Evolutionary conservation across 768 basidiomycete genomes (phyloP), one percentile per base, ranked within the genome.

Genomic region (Kwoniella newhampshirensis): DNA sequence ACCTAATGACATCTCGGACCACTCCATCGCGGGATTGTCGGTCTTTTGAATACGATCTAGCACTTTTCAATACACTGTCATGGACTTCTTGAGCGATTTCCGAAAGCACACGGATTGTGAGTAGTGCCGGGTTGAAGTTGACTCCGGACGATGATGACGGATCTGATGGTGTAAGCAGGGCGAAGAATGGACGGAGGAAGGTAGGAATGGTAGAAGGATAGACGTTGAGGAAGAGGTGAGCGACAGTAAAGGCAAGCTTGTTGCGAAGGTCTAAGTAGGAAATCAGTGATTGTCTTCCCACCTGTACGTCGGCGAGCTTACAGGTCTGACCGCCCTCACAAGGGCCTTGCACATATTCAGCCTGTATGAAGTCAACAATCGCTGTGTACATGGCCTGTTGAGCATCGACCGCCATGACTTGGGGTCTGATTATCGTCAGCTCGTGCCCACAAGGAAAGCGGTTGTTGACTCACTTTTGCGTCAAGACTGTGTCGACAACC

Each of bases 41-140:
- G 46, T 81, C 83, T 7, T 81, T 78, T 51, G 81, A 85, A 73
- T 83, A 91, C 40, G 84, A 75, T 48, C 93, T 81, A 13, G 92
- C 93, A 47, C 88, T 82, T 77, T 94, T 91, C 68, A 98, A 85
- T 60, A 91, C 84, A 68, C 90, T 88, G 79, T 99, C 96, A 47
- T 91, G 91, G n/a, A 98, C 88, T 77, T 99, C 96, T 12, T 89
- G 88, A 0, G 92, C 93, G 51, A 98, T 93, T 75, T 99, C 96
- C 57, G 88, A 85, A 41, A 99, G 81, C 65, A 97, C 81, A 69
- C 89, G 91, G 75, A 98, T 89, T 75, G 96, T 85, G 56, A 99
- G 82, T 26, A 92, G 81, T 20, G 88, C 88, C 28, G 94, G 83
- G 69, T 93, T 88, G 41, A 84, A 84, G 74, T 93, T 94, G 78